Evolutionary conservation across 176 grass and related monocot genomes (phyloP).

Genomic region (Juncus effusus): DNA sequence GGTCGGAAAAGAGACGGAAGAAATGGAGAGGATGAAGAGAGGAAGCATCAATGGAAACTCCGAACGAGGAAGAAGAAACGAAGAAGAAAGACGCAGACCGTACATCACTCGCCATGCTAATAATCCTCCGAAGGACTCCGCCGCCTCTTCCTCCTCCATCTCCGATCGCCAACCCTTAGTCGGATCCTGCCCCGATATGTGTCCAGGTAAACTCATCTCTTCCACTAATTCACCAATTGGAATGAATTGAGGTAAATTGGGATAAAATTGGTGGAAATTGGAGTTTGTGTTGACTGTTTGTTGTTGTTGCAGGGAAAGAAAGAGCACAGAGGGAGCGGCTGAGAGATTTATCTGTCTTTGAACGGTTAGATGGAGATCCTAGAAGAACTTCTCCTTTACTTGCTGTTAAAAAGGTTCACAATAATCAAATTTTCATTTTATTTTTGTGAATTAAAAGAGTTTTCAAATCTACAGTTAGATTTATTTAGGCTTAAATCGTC

Average conservation of each 20-base stretch:
- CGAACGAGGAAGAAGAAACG: conserved; percentile 1
- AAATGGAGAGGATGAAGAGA: conserved; percentile 14
- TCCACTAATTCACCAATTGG: neutral
- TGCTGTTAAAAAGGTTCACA: conserved; percentile 83
- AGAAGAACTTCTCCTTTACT: conserved; percentile 51
- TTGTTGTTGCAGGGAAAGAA: conserved; percentile 52
- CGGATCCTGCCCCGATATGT: conserved; percentile 85
- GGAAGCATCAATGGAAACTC: conserved; percentile 13
- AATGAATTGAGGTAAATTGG: neutral
- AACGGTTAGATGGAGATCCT: conserved; percentile 50
- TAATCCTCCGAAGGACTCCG: conserved; percentile 7
- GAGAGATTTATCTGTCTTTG: conserved; percentile 81
- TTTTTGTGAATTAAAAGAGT: neutral
- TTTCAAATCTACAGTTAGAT: neutral
- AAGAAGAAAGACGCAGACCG: neutral
- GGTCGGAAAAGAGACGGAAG: neutral
- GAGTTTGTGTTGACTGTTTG: neutral
- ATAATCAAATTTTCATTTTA: conserved; percentile 1
- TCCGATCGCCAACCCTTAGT: conserved; percentile 24
- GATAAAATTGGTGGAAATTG: neutral
- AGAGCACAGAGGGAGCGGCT: conserved; percentile 67
- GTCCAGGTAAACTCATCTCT: conserved; percentile 48
- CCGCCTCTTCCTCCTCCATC: conserved; percentile 10
- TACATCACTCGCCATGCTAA: conserved; percentile 18
- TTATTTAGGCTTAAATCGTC: too few species aligned